These are phyloP conservation scores for Tulasnella sp. DNA, from an alignment of 768 basidiomycete species.

Conservation along the genomic window DNA sequence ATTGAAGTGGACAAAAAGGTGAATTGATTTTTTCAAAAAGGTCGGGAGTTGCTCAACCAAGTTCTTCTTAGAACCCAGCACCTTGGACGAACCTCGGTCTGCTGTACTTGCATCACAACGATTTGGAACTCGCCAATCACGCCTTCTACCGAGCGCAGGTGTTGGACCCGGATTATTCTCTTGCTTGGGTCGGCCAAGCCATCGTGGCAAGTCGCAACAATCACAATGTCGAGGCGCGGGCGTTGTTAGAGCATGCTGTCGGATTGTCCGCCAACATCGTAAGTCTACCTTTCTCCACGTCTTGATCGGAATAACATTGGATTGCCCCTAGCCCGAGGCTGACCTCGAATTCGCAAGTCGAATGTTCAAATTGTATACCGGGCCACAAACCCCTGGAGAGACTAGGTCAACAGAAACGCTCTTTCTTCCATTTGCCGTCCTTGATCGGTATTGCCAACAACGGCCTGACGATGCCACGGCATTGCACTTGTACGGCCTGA, in stretches of 20 bases:
- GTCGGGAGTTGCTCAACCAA: constrained; percentile 9
- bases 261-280: constrained; percentile 47
- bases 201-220: constrained; percentile 50
- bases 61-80: constrained; percentile 42
- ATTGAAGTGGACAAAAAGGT: constrained; percentile 80
- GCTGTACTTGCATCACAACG: constrained; percentile 67
- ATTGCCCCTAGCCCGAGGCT: constrained; percentile 49
- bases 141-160: constrained; percentile 80
- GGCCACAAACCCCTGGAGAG: constrained; percentile 18
- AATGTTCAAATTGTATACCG: constrained; percentile 34
- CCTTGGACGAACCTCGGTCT: constrained; percentile 85
- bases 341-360: constrained; percentile 64
- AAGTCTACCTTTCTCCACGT: constrained; percentile 22
- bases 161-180: constrained; percentile 77
- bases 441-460: constrained; percentile 61
- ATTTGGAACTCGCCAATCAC: constrained; percentile 72
- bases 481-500: constrained; percentile 68
- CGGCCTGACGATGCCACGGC: constrained; percentile 59
- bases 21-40: constrained; percentile 15
- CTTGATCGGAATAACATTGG: not conserved
- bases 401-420: constrained; percentile 37
- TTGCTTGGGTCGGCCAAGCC: constrained; percentile 86
- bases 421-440: constrained; percentile 65
- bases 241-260: constrained; percentile 63
- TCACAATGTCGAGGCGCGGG: constrained; percentile 46